phyloP scores from a whole-genome alignment of 345 rosid species.

The Alliaria petiolata region DNA sequence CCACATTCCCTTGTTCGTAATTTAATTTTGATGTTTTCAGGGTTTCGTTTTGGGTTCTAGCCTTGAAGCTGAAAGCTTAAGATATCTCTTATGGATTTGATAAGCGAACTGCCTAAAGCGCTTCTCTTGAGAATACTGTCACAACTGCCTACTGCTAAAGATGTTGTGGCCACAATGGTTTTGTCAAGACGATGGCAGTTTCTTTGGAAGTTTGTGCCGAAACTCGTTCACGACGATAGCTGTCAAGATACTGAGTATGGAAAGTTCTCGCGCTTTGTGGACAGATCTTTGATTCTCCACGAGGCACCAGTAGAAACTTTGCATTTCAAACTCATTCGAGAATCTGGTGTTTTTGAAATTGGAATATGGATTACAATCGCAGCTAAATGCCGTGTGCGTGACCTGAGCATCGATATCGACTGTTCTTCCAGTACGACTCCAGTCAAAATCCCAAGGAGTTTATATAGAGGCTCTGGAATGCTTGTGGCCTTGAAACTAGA shows the following conservation, averaged over 20 bases:
- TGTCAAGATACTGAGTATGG: background rate
- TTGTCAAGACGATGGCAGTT: background rate
- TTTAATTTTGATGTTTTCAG: background rate
- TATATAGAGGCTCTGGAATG: background rate
- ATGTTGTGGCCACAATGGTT: constrained; percentile 6
- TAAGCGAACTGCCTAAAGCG: background rate
- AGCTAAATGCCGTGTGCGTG: background rate
- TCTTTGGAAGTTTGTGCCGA: constrained; percentile 8
- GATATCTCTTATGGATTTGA: background rate
- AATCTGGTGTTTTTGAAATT: background rate
- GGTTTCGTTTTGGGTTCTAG: background rate
- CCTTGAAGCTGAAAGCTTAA: background rate
- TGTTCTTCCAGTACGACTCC: background rate
- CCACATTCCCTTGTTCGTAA: background rate
- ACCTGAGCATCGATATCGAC: background rate
- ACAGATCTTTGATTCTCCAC: constrained; percentile 1
- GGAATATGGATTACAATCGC: background rate
- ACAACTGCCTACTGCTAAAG: background rate
- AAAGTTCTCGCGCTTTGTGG: background rate
- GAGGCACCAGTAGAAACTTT: background rate
- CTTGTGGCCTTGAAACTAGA: background rate
- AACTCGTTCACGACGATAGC: background rate
- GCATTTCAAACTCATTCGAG: background rate
- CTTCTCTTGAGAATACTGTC: background rate
- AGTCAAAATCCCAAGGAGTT: background rate